A percentile compares a stretch with the other conserved stretches of the same genome.
Conservation (phyloP, 768 basidiomycete genomes). For the Tricholoma furcatifolium region DNA sequence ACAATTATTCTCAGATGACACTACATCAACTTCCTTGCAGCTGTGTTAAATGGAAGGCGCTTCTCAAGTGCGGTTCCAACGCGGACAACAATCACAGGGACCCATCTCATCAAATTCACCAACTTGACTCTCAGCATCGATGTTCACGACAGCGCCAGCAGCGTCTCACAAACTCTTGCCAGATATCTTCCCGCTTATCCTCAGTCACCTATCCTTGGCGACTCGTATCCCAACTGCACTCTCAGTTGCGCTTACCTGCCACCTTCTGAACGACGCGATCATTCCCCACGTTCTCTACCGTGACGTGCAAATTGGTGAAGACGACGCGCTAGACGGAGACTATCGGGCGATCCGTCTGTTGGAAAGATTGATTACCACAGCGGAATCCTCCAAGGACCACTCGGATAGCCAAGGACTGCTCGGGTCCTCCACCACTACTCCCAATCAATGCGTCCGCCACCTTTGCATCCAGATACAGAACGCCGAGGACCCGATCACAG, state of each 20-base stretch:
- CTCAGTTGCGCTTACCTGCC: too few species aligned
- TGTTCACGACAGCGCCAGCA: too few species aligned
- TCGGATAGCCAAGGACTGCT: neutral
- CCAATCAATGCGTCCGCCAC: neutral
- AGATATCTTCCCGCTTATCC: too few species aligned
- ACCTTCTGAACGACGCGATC: neutral
- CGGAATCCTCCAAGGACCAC: neutral
- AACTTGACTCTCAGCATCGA: too few species aligned
- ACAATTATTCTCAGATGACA: too few species aligned
- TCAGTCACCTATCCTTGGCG: neutral
- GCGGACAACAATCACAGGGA: too few species aligned
- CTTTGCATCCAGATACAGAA: neutral
- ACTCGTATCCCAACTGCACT: neutral
- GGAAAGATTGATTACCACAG: neutral
- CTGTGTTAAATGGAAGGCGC: too few species aligned
- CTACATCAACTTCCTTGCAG: too few species aligned
- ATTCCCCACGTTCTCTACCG: conserved; percentile 4
- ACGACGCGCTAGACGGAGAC: neutral
- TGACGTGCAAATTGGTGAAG: neutral
- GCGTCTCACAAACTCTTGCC: too few species aligned
- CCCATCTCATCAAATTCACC: too few species aligned
- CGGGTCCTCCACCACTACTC: neutral
- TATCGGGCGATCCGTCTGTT: neutral
- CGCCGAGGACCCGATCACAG: neutral
- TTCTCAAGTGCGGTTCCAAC: too few species aligned